Base-by-base conservation (phyloP, 1,284 basidiomycete genomes). In the Meripilus lineatus region DNA sequence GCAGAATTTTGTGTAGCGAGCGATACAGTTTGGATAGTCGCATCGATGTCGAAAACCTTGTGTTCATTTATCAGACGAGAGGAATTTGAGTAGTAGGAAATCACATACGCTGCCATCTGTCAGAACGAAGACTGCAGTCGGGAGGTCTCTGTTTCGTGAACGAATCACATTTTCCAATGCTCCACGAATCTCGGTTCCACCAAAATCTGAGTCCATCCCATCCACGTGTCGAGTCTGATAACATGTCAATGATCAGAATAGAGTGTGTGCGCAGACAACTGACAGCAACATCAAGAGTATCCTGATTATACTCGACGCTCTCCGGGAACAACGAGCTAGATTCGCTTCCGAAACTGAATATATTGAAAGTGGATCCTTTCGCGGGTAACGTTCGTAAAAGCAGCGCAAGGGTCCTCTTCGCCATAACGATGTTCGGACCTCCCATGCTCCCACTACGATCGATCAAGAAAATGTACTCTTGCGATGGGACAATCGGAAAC, bases 71-170 rank as follows among this genome's bases (percentile, higher is more conserved):
- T 18, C 18, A 24, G 40, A 33, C 20, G 24, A 32, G n/a, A 13
- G 23, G 30, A 22, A 32, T 24, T 38, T 34, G 18, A 34, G 18
- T 28, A 11, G 18, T 32, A 18, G 6, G 24, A 37, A 15, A 7
- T 4, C 24, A 35, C 35, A 18, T 44, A 48, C 49, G 40, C 48
- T 46, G n/a, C 46, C 49, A 23, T 50, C 49, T 2, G 46, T 50
- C n/a, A 81, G 57, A 15, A 79, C 55, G 47, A 81, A 79, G 1
- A 77, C 55, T 1, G 63, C 69, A 3, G 72, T 70, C 1, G 75
- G 66, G 5, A 67, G 61, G 17, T 38, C 36, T 1, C 10, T 36
- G 32, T 60, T 53, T 40, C 75, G 67, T 33, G 40, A 48, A 13
- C 46, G 25, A 21, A 74, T 60, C 5, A 66, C 66, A 10, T 45